phyloP scores from a whole-genome alignment of 202 grass and related monocot genomes.

The Brachypodium distachyon region DNA sequence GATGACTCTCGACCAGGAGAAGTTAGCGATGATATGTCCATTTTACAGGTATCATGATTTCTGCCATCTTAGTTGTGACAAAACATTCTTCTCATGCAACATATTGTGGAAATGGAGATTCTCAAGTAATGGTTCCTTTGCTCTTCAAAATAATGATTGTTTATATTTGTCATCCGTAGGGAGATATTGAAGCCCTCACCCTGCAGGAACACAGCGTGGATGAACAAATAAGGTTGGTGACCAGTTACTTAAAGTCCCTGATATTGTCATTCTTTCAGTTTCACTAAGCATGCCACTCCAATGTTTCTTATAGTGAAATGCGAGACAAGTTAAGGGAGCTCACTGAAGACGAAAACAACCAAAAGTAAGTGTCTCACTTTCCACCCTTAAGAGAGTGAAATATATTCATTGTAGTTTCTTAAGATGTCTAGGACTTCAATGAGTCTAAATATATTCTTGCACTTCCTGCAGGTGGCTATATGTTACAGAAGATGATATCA shows the following conservation, averaged over 20 bases:
- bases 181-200: constrained; percentile 60
- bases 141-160: neutral
- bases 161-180: constrained; percentile 41
- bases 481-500: constrained; percentile 84
- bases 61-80: neutral
- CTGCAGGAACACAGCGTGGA: constrained; percentile 66
- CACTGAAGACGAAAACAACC: constrained; percentile 76
- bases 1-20: constrained; percentile 53
- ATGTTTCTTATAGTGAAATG: constrained; percentile 58
- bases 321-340: constrained; percentile 55
- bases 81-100: neutral
- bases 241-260: neutral
- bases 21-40: constrained; percentile 58
- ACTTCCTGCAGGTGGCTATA: constrained; percentile 67
- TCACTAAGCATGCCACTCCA: constrained; percentile 7
- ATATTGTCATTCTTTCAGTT: constrained; percentile 16
- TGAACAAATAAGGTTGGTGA: constrained; percentile 57
- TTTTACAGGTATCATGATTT: constrained; percentile 47
- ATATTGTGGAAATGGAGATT: neutral
- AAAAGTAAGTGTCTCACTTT: constrained; percentile 30
- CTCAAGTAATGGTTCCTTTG: neutral
- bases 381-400: neutral
- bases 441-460: neutral
- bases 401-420: neutral
- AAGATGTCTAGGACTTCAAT: neutral